Conservation (phyloP, 2,329 filamentous ascomycete species). For the Colletotrichum sp. region DNA sequence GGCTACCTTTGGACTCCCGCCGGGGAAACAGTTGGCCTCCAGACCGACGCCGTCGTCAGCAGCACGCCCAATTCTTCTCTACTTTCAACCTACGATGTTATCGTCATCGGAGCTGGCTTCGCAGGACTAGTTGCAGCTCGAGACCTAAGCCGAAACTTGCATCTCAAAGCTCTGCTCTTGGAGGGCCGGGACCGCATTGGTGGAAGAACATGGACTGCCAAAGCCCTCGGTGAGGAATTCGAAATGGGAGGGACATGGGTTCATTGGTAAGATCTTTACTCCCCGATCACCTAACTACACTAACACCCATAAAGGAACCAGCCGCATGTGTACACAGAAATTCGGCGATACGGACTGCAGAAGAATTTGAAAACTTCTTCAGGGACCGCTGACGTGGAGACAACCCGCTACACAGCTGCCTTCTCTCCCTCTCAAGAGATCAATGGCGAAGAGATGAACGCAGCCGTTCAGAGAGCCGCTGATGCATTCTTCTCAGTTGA, state of each 20-base stretch:
- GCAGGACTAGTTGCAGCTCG: background rate
- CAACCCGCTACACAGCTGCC: background rate
- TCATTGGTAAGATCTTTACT: background rate
- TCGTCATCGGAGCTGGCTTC: background rate
- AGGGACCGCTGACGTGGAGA: background rate
- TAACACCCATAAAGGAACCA: background rate
- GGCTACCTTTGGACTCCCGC: background rate
- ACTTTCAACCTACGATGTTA: background rate
- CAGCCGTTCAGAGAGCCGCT: background rate
- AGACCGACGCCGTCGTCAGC: background rate
- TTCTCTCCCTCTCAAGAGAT: background rate
- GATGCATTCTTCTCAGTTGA: background rate
- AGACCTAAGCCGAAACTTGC: background rate
- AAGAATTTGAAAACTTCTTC: background rate
- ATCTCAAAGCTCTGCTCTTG: background rate
- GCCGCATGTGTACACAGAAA: background rate
- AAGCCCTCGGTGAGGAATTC: background rate
- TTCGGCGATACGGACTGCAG: background rate
- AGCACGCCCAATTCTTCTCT: background rate
- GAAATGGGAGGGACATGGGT: background rate
- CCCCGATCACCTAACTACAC: fast-evolving
- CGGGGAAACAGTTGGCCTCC: background rate
- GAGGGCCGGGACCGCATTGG: background rate
- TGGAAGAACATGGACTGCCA: background rate
- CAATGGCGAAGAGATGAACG: background rate